Evolutionary conservation across 1,139 yeast genomes (phyloP).

Genomic region (Maudiozyma humilis): DNA sequence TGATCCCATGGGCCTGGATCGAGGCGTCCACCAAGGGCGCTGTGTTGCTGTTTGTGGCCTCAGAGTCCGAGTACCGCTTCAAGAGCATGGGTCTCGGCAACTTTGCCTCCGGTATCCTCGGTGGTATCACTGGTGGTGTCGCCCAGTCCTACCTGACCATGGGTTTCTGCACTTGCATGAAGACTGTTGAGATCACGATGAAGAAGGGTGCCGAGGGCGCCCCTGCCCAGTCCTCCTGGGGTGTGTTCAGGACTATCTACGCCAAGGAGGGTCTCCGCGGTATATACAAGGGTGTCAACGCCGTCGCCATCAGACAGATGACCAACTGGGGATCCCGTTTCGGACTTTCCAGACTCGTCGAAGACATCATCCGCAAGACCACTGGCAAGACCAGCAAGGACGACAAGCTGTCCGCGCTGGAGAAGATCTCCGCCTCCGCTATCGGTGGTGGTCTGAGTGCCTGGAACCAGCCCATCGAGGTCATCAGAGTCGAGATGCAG

Average conservation of each 20-base stretch:
- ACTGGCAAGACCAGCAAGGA: conserved; percentile 51
- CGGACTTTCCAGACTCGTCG: conserved; percentile 87
- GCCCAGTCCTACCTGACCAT: conserved; percentile 89
- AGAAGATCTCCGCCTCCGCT: conserved; percentile 79
- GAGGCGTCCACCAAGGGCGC: conserved; percentile 99
- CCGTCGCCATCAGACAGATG: conserved; percentile 98
- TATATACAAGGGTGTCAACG: conserved; percentile 95
- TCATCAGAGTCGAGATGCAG: conserved; percentile 96
- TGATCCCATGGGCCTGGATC: conserved; percentile 99
- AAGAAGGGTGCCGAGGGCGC: conserved; percentile 61
- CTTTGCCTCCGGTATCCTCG: conserved; percentile 83
- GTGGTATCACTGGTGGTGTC: conserved; percentile 92
- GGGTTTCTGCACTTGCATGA: conserved; percentile 98
- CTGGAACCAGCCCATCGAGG: conserved; percentile 99
- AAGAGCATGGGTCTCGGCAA: conserved; percentile 56
- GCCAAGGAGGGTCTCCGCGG: conserved; percentile 83
- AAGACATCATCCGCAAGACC: conserved; percentile 62
- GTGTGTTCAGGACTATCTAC: conserved; percentile 79
- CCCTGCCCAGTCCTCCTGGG: conserved; percentile 67
- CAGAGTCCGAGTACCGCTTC: conserved; percentile 81
- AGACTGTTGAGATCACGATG: conserved; percentile 93
- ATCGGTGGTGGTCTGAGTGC: conserved; percentile 97
- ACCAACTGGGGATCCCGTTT: conserved; percentile 98
- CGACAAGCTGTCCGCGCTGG: conserved; percentile 60
- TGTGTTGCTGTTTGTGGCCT: conserved; percentile 83